Base-by-base conservation (phyloP, 768 basidiomycete species). In the Boletus eberwhitei region DNA sequence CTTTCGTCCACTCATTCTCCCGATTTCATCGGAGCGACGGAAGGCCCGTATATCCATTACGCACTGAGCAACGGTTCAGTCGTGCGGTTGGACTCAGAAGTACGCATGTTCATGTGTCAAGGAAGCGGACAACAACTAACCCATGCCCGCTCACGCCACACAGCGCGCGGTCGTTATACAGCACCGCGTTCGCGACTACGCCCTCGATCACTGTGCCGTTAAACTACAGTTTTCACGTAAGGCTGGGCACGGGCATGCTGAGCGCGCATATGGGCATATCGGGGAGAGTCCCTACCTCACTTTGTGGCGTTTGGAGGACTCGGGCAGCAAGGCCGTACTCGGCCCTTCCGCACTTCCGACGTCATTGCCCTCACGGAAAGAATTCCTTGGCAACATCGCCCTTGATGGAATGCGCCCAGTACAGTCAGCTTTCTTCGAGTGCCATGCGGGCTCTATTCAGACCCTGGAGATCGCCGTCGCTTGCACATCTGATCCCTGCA, bases 141-240 rank as follows among this genome's bases (percentile, higher is more conserved):
- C 6, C 38, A 40, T 40, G 3, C 14, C 22, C 31, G 19, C 21
- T 8, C 14, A 17, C 26, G n/a, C 17, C 35, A 2, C 29, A 31
- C 36, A 66, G 64, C 63, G 53, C 13, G 45, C 53, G 9, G 4
- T 65, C 48, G 17, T 65, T 24, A 17, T 68, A 29, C 65, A 66
- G 24, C 53, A 66, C 14, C 66, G 60, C 31, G 55, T 63, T 62
- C 64, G 58, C 11, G 66, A 66, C 45, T 62, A 58, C 17, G 66
- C 60, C 36, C 63, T 66, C 21, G 61, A 65, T 32, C 34, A 61
- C 29, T 66, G 65, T 31, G 31, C 53, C 8, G 22, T 66, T 29
- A 45, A 50, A 45, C 8, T 64, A 14, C 41, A 44, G 45, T 41
- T 65, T 35, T 54, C 53, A 17, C 53, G 5, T 13, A 31, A 47